Conservation (phyloP, 306 rosid species). For the Boehmeria nivea region DNA sequence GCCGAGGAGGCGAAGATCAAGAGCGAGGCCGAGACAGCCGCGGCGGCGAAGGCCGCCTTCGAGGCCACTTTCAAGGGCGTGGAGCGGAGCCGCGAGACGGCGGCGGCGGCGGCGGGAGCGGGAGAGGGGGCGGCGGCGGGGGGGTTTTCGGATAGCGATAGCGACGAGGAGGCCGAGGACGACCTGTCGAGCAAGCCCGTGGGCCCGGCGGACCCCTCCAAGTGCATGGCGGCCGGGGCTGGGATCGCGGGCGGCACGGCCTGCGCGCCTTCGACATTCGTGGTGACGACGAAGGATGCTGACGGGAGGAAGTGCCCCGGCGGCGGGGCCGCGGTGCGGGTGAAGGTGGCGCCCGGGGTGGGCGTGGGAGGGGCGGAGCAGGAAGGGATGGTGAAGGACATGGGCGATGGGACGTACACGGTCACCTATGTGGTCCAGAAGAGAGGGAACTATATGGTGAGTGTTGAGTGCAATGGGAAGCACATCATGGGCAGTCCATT, state of each 20-base stretch:
- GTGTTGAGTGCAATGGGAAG: conserved; percentile 80
- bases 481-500: conserved; percentile 96
- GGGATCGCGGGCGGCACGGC: conserved; percentile 95
- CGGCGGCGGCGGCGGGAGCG: conserved; percentile 21
- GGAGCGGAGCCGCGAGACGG: conserved; percentile 54
- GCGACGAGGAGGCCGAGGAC: conserved; percentile 59
- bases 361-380: conserved; percentile 96
- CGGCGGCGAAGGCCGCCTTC: conserved; percentile 94
- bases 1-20: conserved; percentile 92
- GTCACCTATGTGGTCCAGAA: conserved; percentile 91
- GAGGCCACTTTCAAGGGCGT: conserved; percentile 90
- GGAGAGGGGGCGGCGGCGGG: neutral
- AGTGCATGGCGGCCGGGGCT: conserved; percentile 79
- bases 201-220: conserved; percentile 82
- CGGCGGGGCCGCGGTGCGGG: conserved; percentile 75
- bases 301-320: conserved; percentile 74
- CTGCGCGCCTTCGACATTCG: conserved; percentile 69
- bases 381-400: conserved; percentile 92
- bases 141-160: conserved; percentile 88
- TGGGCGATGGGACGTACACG: conserved; percentile 88
- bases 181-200: conserved; percentile 69
- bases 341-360: conserved; percentile 71
- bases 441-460: conserved; percentile 96
- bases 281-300: conserved; percentile 71
- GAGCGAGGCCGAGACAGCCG: conserved; percentile 89